phyloP scores from a whole-genome alignment of 306 rosid species.

The Fragaria iinumae region DNA sequence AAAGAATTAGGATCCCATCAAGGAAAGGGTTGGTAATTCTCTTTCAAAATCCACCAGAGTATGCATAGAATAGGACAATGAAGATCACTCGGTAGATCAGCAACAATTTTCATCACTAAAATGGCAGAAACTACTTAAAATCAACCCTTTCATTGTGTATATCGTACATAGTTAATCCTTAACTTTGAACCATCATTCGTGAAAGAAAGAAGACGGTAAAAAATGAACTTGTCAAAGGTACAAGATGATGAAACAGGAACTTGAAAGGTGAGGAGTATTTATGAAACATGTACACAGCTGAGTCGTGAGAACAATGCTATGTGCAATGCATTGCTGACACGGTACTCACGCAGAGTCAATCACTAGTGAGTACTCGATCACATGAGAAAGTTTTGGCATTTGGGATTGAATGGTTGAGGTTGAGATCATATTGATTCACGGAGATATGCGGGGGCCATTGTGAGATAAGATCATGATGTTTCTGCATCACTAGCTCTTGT shows the following conservation, averaged over 20 bases:
- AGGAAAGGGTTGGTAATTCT: too few relatives aligned
- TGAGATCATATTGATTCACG: neutral
- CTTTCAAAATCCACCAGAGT: too few relatives aligned
- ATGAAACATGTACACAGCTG: neutral
- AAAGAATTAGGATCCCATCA: too few relatives aligned
- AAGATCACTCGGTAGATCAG: too few relatives aligned
- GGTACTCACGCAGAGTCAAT: neutral
- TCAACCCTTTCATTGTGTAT: neutral
- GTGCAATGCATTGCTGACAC: neutral
- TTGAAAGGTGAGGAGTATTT: constrained; percentile 9
- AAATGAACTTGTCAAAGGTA: neutral
- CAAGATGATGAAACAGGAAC: neutral
- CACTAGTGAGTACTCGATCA: too few relatives aligned
- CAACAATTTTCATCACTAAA: too few relatives aligned
- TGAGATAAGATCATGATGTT: constrained; percentile 1
- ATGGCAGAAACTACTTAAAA: too few relatives aligned
- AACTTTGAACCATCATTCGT: neutral
- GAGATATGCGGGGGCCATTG: neutral
- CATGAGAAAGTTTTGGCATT: neutral
- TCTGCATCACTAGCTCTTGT: neutral
- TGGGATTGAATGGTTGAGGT: constrained; percentile 11
- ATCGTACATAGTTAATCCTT: neutral
- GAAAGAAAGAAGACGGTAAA: neutral
- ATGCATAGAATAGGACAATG: too few relatives aligned
- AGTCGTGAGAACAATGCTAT: neutral